phyloP scores from a whole-genome alignment of 2,329 filamentous ascomycete species.

The Raffaelea deltoideospora region DNA sequence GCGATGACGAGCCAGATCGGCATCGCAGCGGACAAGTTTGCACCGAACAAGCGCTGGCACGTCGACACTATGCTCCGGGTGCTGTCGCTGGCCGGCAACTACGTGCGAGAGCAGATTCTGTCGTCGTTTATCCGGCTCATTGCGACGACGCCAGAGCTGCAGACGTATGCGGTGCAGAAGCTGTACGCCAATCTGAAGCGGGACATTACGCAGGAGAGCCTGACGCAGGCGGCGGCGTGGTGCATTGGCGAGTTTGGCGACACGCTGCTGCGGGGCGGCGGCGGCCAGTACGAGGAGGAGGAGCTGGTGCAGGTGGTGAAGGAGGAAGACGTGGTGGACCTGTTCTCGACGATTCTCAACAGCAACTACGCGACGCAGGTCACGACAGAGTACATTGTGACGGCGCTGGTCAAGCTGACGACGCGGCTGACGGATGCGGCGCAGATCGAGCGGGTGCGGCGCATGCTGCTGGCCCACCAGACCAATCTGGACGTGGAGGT shows the following conservation, averaged over 20 bases:
- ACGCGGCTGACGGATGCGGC: conserved; percentile 68
- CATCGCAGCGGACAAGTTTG: conserved; percentile 87
- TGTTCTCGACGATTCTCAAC: conserved; percentile 85
- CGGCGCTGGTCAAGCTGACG: conserved; percentile 85
- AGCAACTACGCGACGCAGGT: conserved; percentile 88
- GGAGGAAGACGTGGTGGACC: conserved; percentile 78
- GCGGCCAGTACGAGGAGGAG: conserved; percentile 87
- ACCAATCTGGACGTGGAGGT: conserved; percentile 89
- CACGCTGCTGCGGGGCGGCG: conserved; percentile 71
- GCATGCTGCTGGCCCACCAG: conserved; percentile 62
- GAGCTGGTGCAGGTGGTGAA: conserved; percentile 69
- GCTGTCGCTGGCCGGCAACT: conserved; percentile 84
- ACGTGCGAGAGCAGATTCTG: conserved; percentile 93
- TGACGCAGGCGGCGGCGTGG: conserved; percentile 89
- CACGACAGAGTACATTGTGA: conserved; percentile 90
- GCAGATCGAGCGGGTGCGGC: conserved; percentile 75
- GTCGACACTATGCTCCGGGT: conserved; percentile 95
- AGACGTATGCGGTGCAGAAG: conserved; percentile 94
- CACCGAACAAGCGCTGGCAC: conserved; percentile 96
- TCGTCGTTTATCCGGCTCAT: conserved; percentile 94
- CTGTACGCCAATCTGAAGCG: conserved; percentile 82
- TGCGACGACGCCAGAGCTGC: conserved; percentile 82
- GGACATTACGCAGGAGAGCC: conserved; percentile 91
- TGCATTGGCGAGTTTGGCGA: conserved; percentile 97
- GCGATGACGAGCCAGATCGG: conserved; percentile 98